phyloP scores from a whole-genome alignment of 345 rosid species.

The Draba incana region DNA sequence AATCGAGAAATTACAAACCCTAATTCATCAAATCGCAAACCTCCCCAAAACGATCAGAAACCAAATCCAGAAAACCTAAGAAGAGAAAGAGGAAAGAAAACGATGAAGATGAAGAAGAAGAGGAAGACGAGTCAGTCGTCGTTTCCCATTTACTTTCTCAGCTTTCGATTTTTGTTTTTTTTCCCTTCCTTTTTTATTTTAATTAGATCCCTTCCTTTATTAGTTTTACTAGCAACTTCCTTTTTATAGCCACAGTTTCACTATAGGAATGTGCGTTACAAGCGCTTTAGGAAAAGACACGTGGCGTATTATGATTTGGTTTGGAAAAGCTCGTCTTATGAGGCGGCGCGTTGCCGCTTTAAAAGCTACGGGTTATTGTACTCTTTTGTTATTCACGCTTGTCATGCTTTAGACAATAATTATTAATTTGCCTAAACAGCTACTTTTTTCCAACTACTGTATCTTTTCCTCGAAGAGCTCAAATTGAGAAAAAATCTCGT shows the following conservation, averaged over 20 bases:
- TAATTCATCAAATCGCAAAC: conserved; percentile 4
- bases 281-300: not conserved
- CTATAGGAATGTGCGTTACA: rapidly evolving
- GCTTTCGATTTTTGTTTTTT: not conserved
- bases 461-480: not conserved
- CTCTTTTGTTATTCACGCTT: conserved; percentile 26
- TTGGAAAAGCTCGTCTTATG: not conserved
- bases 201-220: conserved; percentile 15
- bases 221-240: conserved; percentile 22
- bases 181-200: conserved; percentile 9
- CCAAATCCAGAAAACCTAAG: conserved; percentile 11
- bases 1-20: conserved; percentile 20
- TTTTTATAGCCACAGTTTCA: not conserved
- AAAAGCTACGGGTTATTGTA: conserved; percentile 1
- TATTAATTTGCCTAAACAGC: conserved; percentile 14
- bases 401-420: conserved; percentile 7
- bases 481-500: not conserved
- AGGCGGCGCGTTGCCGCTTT: conserved; percentile 34
- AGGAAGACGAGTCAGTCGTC: conserved; percentile 41
- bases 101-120: not conserved
- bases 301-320: not conserved
- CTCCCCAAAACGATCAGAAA: not conserved
- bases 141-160: conserved; percentile 45
- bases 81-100: conserved; percentile 11
- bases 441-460: not conserved